Percentiles rank a stretch among this genome's conserved stretches.
Conservation (phyloP, 2,329 filamentous ascomycete species). For the Aspergillus brasiliensis region DNA sequence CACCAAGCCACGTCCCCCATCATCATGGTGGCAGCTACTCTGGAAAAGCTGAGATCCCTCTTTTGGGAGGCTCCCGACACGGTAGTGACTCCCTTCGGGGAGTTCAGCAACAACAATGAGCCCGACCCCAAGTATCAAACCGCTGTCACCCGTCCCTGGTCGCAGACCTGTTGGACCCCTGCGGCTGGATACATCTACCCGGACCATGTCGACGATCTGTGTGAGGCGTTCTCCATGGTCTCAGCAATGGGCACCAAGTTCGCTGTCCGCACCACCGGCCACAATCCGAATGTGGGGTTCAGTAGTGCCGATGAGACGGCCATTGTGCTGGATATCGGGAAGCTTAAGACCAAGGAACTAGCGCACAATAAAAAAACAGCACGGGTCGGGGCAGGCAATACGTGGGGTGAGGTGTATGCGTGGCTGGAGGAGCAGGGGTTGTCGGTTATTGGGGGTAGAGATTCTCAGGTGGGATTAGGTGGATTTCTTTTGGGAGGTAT, state of each 20-base stretch:
- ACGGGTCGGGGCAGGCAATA: slow-evolving; percentile 1
- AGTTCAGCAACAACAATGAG: not conserved
- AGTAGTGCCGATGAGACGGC: not conserved
- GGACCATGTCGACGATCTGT: not conserved
- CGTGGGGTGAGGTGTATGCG: slow-evolving; percentile 6
- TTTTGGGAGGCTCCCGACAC: not conserved
- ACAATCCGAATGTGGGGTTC: slow-evolving; percentile 3
- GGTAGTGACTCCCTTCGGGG: not conserved
- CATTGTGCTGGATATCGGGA: not conserved
- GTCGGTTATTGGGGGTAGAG: slow-evolving; percentile 3
- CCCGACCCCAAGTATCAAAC: not conserved
- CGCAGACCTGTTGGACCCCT: slow-evolving; percentile 7
- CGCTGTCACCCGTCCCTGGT: slow-evolving; percentile 1
- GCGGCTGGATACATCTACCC: slow-evolving; percentile 1
- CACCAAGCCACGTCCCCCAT: not conserved
- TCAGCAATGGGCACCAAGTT: not conserved
- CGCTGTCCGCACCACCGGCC: slow-evolving; percentile 7
- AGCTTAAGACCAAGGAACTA: slow-evolving; percentile 1
- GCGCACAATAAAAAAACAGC: not conserved
- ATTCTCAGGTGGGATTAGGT: not conserved
- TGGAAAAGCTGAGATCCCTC: not conserved
- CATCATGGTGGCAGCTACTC: not conserved
- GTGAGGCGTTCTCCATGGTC: not conserved
- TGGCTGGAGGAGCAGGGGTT: slow-evolving; percentile 4
- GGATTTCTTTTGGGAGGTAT: not conserved